A percentile compares a stretch with the other conserved stretches of the same genome.
phyloP scores from a whole-genome alignment of 2,329 filamentous ascomycete genomes.

The Neoascochyta sp. region DNA sequence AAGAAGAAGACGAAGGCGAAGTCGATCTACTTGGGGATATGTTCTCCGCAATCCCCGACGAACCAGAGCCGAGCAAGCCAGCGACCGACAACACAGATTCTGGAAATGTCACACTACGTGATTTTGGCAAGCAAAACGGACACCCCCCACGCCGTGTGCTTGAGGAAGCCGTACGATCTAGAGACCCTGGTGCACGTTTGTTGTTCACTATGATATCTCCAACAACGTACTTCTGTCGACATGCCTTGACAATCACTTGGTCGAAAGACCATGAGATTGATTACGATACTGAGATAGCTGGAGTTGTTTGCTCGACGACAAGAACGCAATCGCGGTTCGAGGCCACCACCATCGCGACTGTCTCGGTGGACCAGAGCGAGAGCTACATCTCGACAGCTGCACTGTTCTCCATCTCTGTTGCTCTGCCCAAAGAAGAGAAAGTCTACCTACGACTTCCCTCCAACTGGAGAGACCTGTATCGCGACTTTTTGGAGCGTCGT shows the following conservation, averaged over 20 bases:
- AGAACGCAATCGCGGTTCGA: constrained; percentile 57
- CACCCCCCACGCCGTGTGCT: constrained; percentile 71
- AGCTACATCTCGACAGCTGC: constrained; percentile 77
- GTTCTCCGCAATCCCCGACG: constrained; percentile 49
- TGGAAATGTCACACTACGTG: constrained; percentile 61
- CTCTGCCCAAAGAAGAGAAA: constrained; percentile 81
- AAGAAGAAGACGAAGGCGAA: constrained; percentile 52
- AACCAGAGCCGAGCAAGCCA: constrained; percentile 38
- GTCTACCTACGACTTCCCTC: constrained; percentile 72
- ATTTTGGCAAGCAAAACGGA: constrained; percentile 82
- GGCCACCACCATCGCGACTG: constrained; percentile 71
- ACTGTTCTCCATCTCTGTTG: constrained; percentile 75
- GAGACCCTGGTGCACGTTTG: constrained; percentile 67
- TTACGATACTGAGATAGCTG: constrained; percentile 42
- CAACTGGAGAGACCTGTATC: constrained; percentile 81
- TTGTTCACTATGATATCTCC: constrained; percentile 67
- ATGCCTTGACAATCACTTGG: constrained; percentile 73
- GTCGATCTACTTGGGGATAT: constrained; percentile 56
- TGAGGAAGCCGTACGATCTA: constrained; percentile 83
- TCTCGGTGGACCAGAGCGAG: constrained; percentile 78
- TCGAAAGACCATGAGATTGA: constrained; percentile 64
- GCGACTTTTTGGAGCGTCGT: constrained; percentile 67
- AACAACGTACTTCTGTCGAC: constrained; percentile 70
- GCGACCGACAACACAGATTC: constrained; percentile 33
- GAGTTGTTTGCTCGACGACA: constrained; percentile 46